A percentile compares a stretch with the other conserved stretches of the same genome.
Conservation (phyloP, 2,329 filamentous ascomycete species). For the Rutstroemia sp. region DNA sequence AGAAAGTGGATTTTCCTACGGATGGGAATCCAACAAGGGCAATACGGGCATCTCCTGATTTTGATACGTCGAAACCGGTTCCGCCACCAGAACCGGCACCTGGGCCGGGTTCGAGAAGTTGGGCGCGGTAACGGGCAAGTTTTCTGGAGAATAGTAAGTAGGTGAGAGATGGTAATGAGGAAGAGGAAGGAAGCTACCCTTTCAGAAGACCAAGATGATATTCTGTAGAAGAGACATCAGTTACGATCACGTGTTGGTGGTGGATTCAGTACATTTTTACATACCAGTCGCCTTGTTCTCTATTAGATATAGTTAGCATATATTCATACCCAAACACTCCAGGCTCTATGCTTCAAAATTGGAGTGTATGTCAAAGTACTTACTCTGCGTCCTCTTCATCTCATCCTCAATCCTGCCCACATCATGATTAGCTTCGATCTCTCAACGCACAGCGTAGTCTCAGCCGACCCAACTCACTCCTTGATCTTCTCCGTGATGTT, state of each 20-base stretch:
- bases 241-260: constrained; percentile 26
- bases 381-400: constrained; percentile 98
- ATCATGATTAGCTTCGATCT: constrained; percentile 10
- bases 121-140: constrained; percentile 86
- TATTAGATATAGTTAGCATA: constrained; percentile 31
- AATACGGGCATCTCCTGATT: constrained; percentile 93
- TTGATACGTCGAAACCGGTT: constrained; percentile 86
- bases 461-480: constrained; percentile 57
- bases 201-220: constrained; percentile 97
- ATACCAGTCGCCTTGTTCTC: constrained; percentile 98
- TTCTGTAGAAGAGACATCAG: constrained; percentile 47
- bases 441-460: constrained; percentile 8
- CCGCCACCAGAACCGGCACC: constrained; percentile 73
- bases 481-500: constrained; percentile 99
- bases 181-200: constrained; percentile 56
- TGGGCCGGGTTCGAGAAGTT: constrained; percentile 82
- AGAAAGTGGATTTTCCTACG: constrained; percentile 95
- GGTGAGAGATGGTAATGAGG: not conserved
- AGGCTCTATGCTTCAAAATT: constrained; percentile 2
- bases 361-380: constrained; percentile 29
- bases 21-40: constrained; percentile 98
- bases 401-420: constrained; percentile 90
- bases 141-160: constrained; percentile 55
- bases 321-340: not conserved
- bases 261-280: constrained; percentile 27